A percentile compares a stretch with the other conserved stretches of the same genome.
Evolutionary conservation across 225 moss, liverwort and hornwort genomes (phyloP).

Genomic region (Anthoceros angustus): DNA sequence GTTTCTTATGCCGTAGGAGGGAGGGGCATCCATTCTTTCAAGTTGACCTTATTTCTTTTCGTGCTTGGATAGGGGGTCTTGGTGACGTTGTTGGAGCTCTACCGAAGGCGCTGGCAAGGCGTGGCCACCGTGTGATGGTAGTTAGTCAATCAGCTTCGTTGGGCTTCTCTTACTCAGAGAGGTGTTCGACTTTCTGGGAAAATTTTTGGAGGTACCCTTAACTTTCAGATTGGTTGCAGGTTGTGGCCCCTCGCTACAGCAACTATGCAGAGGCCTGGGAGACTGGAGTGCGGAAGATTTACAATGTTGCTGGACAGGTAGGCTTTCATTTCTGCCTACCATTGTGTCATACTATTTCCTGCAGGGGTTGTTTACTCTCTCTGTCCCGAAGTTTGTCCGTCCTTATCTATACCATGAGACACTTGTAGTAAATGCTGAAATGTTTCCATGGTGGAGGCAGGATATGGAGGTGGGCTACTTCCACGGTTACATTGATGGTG

Average conservation of each 20-base stretch:
- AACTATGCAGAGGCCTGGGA: slow-evolving; percentile 76
- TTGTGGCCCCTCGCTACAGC: slow-evolving; percentile 70
- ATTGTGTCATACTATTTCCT: not conserved
- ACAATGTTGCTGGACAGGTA: slow-evolving; percentile 67
- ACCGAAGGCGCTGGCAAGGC: slow-evolving; percentile 64
- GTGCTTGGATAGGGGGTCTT: slow-evolving; percentile 45
- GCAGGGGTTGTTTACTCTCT: not conserved
- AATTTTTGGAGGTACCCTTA: not conserved
- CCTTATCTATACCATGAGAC: not conserved
- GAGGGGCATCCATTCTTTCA: not conserved
- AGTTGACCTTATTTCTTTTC: not conserved
- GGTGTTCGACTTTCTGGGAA: not conserved
- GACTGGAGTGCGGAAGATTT: slow-evolving; percentile 51
- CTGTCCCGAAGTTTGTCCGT: not conserved
- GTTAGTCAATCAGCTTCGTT: not conserved
- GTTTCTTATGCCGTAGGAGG: not conserved
- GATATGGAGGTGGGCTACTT: slow-evolving; percentile 67
- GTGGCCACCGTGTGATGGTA: slow-evolving; percentile 86
- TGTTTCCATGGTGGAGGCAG: slow-evolving; percentile 24
- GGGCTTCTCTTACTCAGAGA: not conserved
- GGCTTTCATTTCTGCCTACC: not conserved
- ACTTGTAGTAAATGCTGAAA: not conserved
- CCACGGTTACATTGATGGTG: slow-evolving; percentile 57
- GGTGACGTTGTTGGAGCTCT: slow-evolving; percentile 85
- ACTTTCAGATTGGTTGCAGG: slow-evolving; percentile 23